Base-by-base conservation (phyloP, 140 eudicot species). In the Erigeron philadelphicus region DNA sequence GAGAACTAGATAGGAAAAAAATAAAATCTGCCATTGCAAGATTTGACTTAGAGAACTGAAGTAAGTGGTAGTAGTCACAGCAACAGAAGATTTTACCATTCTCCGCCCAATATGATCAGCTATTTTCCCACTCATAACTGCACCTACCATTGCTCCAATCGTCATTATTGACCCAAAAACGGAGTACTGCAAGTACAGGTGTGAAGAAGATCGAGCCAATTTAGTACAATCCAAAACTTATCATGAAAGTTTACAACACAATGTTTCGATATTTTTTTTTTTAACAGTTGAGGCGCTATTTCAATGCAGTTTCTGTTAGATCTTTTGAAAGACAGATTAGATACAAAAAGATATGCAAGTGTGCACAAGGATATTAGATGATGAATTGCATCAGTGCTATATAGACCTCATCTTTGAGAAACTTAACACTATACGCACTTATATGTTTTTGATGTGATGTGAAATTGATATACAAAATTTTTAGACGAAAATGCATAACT, bases 81-180 rank as follows among this genome's bases (percentile, higher is more conserved):
- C 3, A 15, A 64, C 5, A 65, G 40, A 11, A 66, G 6, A 56
- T 44, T 81, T 79, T 88, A 40, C 79, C 66, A 17, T 31, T 65
- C 66, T 66, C 11, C 74, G 11, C 79, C 97, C 97, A 62, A 88
- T 38, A 1, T 9, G 41, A 56, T 73, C 77, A 0, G 77, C 71
- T 63, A 64, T 52, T 50, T 56, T 92, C 55, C 98, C 98, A 61
- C 98, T 84, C 79, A 79, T 69, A 21, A 88, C 65, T 38, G 96
- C 95, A 71, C 95, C 98, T 61, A 88, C 0, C 90, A 88, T 84
- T 62, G 92, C 98, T 73, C 98, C 98, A 64, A 73, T 79, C 2
- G 95, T 88, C 65, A 87, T 63, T 70, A 91, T 78, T 41, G 95
- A 91, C 38, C 96, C 97, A 81, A 91, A 91, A 56, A 91, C 68